Base-by-base conservation (phyloP, 108 stramenopile species). In the Skeletonema marinoi region DNA sequence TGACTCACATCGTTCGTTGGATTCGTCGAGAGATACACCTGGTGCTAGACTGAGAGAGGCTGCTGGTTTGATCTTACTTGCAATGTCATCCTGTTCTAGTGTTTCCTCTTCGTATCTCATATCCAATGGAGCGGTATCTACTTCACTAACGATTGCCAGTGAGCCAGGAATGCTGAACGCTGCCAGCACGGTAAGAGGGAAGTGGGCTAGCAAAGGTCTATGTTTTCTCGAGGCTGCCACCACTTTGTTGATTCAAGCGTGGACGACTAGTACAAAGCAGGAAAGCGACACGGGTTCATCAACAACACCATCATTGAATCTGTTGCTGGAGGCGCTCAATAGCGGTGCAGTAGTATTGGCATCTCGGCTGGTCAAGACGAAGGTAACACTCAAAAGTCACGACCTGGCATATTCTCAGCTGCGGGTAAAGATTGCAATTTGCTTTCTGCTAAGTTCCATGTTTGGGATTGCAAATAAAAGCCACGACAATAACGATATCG, bases 381-480 rank as follows among this genome's bases (percentile, higher is more conserved):
- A 89, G 70, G 83, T 92, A 25, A 81, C 90, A 35, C 86, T 89
- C 74, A 82, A 88, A 51, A 83, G 87, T 10, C 78, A 85, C 35
- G 85, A 87, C 68, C 78, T 78, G 58, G 80, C 88, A n/a, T 81
- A 85, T 61, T 90, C 88, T 14, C 48, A 70, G 11, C 67, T 80
- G 9, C 65, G 72, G 60, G 56, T 78, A 13, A 78, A 82, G 59
- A 82, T 67, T 64, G 81, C 81, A 19, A 60, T 56, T 16, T 95
- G 91, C 54, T 86, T 78, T 2, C 68, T 92, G 44, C 32, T 90
- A 31, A 82, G 84, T 61, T 86, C 89, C 68, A 80, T 92, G 51
- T 92, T 92, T 87, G 91, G 90, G 16, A 92, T 95, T 62, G 90
- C 88, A 6, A 44, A 81, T 33, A 64, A 73, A 0, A 84, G 89